Evolutionary conservation across 306 rosid genomes (phyloP).

Genomic region (Vachellia collinsii): DNA sequence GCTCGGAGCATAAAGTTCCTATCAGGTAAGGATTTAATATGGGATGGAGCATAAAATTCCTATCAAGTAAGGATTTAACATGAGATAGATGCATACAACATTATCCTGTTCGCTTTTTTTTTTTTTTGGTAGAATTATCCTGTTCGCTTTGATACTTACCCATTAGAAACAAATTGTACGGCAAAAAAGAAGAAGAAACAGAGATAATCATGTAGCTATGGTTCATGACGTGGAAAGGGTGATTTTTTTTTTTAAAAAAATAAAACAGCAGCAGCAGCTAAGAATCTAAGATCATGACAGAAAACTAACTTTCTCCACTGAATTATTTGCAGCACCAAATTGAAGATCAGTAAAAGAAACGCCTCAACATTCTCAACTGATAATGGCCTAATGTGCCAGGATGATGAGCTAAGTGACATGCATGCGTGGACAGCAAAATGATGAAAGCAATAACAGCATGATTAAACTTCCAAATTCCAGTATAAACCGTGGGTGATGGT

Average conservation of each 20-base stretch:
- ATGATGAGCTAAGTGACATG: background rate
- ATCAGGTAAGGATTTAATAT: too few species aligned
- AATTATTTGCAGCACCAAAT: background rate
- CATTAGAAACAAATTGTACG: background rate
- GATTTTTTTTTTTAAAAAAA: background rate
- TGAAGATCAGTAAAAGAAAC: background rate
- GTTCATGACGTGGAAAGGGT: background rate
- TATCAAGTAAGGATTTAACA: too few species aligned
- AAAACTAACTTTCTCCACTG: background rate
- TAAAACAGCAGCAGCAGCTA: background rate
- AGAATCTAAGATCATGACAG: background rate
- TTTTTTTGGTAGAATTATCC: too few species aligned
- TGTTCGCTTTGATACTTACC: too few species aligned
- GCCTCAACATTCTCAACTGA: background rate
- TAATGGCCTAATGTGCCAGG: background rate
- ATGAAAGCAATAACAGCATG: background rate
- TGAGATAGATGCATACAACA: too few species aligned
- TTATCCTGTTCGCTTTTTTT: too few species aligned
- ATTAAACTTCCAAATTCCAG: background rate
- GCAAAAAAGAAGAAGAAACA: background rate
- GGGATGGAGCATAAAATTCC: too few species aligned
- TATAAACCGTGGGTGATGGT: background rate
- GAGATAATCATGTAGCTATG: background rate
- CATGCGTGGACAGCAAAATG: constrained; percentile 27
- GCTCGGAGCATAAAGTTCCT: too few species aligned